phyloP scores from a whole-genome alignment of 73 alveolate genomes.

The Tetrahymena elliotti region DNA sequence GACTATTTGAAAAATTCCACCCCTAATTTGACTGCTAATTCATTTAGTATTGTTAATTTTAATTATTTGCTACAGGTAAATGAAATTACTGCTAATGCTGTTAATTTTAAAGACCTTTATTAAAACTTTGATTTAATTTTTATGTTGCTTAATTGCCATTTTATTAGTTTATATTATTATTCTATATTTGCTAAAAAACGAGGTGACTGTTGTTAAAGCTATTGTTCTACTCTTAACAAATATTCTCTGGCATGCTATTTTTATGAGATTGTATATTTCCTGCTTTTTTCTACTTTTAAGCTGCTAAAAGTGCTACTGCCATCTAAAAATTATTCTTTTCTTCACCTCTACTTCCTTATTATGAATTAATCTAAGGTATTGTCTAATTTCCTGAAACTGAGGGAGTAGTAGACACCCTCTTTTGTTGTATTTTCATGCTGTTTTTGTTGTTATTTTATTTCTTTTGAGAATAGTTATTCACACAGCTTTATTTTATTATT shows the following conservation, averaged over 20 bases:
- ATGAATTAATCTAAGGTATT: background rate
- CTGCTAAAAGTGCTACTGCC: background rate
- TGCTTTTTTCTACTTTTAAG: background rate
- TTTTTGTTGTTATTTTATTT: background rate
- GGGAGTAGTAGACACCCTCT: conserved; percentile 1
- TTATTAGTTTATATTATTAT: background rate
- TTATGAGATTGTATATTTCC: background rate
- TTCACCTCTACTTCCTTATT: background rate
- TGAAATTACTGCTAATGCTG: background rate
- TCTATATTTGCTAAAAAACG: background rate
- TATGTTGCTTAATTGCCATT: background rate
- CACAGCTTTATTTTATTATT: background rate
- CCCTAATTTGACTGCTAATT: background rate
- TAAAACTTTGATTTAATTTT: background rate
- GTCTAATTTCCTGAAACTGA: background rate
- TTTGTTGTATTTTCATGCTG: background rate
- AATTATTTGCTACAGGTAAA: background rate
- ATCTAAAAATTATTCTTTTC: background rate
- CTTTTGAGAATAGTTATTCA: background rate
- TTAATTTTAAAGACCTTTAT: background rate
- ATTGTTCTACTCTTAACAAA: background rate
- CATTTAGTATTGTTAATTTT: background rate
- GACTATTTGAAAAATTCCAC: background rate
- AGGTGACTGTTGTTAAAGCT: background rate
- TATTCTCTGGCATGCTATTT: background rate